A percentile compares a stretch with the other conserved stretches of the same genome.
phyloP scores from a whole-genome alignment of 176 grass and related monocot genomes.

The Rhynchospora pubera region DNA sequence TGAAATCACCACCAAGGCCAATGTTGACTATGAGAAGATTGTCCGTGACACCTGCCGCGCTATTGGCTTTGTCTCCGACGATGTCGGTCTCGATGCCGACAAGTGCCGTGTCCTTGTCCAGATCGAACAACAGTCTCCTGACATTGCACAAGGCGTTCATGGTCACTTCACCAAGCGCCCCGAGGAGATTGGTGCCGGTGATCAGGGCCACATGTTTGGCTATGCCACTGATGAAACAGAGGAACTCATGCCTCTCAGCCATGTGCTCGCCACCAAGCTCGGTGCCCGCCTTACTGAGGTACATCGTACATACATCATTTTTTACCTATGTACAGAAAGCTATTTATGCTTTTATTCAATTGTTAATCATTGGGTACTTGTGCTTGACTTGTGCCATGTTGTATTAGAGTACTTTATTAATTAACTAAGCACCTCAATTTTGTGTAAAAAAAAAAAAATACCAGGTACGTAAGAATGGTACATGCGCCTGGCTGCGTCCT shows the following conservation, averaged over 20 bases:
- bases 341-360: no score
- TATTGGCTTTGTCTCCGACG: slow-evolving; percentile 22
- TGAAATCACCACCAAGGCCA: slow-evolving; percentile 85
- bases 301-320: no score
- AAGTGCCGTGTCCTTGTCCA: slow-evolving; percentile 22
- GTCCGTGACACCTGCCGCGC: slow-evolving; percentile 72
- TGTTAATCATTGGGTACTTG: no score
- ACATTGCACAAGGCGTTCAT: slow-evolving; percentile 20
- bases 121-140: slow-evolving; percentile 24
- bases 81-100: slow-evolving; percentile 24
- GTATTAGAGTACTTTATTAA: no score
- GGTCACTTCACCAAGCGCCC: slow-evolving; percentile 22
- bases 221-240: slow-evolving; percentile 30
- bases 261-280: slow-evolving; percentile 27
- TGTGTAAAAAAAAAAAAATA: no score
- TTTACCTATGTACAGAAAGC: no score
- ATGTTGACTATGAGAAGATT: slow-evolving; percentile 85
- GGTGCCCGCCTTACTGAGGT: slow-evolving; percentile 24
- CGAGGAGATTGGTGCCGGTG: slow-evolving; percentile 27
- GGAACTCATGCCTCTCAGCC: slow-evolving; percentile 29
- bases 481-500: slow-evolving; percentile 16
- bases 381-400: no score
- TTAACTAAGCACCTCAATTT: no score
- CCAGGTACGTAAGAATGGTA: slow-evolving; percentile 31
- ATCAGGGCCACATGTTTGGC: slow-evolving; percentile 22